Percentiles rank a stretch among this genome's conserved stretches.
Conservation (phyloP, 495 filamentous ascomycete genomes). For the Lentithecium fluviatile region DNA sequence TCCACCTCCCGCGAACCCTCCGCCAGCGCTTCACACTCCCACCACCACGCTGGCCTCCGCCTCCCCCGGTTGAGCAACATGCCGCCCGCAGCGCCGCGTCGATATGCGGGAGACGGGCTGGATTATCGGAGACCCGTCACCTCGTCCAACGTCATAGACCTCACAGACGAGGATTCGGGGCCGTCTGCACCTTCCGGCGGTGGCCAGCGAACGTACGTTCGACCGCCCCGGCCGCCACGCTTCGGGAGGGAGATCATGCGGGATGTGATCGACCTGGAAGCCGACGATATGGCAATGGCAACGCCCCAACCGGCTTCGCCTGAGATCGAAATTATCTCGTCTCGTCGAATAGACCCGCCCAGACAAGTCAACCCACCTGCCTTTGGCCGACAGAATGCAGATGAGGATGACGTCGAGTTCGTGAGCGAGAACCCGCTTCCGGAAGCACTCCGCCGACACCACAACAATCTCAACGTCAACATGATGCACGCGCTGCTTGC, state of each 20-base stretch:
- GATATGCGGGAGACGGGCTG: slow-evolving; percentile 50
- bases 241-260: slow-evolving; percentile 37
- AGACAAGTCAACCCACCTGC: not conserved
- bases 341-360: slow-evolving; percentile 23
- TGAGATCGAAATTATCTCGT: slow-evolving; percentile 34
- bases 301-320: slow-evolving; percentile 20
- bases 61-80: slow-evolving; percentile 17
- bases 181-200: slow-evolving; percentile 12
- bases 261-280: slow-evolving; percentile 42
- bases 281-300: slow-evolving; percentile 20
- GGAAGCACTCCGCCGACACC: not conserved
- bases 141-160: slow-evolving; percentile 50
- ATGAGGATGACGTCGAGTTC: slow-evolving; percentile 27
- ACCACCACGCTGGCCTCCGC: slow-evolving; percentile 17
- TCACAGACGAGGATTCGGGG: slow-evolving; percentile 45
- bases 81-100: slow-evolving; percentile 37
- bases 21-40: slow-evolving; percentile 9
- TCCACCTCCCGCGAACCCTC: slow-evolving; percentile 22
- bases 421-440: slow-evolving; percentile 6
- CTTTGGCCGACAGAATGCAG: not conserved
- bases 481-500: not conserved
- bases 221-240: slow-evolving; percentile 29
- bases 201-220: slow-evolving; percentile 1
- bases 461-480: not conserved
- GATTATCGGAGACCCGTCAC: slow-evolving; percentile 53